Base-by-base conservation (phyloP, 148 eudicot genomes). In the Nepenthes mirabilis region DNA sequence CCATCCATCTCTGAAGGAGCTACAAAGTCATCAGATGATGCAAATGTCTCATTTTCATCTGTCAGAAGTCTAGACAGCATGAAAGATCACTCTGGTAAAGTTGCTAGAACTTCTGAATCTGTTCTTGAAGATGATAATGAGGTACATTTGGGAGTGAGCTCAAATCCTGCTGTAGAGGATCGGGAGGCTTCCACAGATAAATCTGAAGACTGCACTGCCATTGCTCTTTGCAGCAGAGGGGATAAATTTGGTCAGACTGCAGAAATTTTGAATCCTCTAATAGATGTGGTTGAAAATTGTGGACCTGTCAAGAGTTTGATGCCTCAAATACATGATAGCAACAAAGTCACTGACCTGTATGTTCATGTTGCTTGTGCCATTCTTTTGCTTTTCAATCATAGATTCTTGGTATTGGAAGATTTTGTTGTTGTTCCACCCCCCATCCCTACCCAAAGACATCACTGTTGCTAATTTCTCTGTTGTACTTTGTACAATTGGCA, bases 281-380 rank as follows among this genome's bases (percentile, higher is more conserved):
- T 5, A 35, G 66, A 53, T 32, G 68, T 58, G 50, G 64, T 10
- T 52, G 35, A 34, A 65, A 47, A 48, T 60, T 66, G 60, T 54
- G 64, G 61, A 65, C 56, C 64, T 60, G 52, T 57, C 59, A 61
- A 68, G 51, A 47, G 14, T 36, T 55, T 61, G 50, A 60, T 63
- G 51, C 67, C 68, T 50, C 33, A 43, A 37, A 47, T 50, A 35
- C 78, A 66, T 60, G 73, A 67, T 34, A 54, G 55, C 34, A 55
- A 60, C 59, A 67, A 71, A 65, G 76, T 71, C 58, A 62, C 59
- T 72, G 47, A 50, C 74, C 55, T 70, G 97, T 90, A 82, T 73
- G 90, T 64, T 55, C 56, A 40, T 53, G 6, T 34, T 11, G 37
- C 55, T 53, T 47, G 11, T 36, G 23, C 34, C 48, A 23, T 48